Conservation (phyloP, 2,329 filamentous ascomycete species). For the Alternaria sp. region DNA sequence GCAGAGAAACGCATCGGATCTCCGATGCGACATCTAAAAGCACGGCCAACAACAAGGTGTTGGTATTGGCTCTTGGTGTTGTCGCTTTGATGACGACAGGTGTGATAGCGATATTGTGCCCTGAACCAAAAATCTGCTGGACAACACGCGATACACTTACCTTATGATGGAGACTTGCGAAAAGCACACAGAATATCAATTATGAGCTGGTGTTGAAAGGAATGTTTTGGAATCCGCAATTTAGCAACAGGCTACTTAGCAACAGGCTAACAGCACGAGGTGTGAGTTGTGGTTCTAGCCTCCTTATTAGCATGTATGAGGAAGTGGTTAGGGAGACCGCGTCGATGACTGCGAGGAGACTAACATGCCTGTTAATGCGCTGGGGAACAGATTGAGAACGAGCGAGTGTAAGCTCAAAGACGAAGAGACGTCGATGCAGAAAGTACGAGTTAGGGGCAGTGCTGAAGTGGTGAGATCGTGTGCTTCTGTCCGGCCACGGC, state of each 20-base stretch:
- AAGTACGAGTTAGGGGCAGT: constrained; percentile 7
- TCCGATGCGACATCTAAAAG: not conserved
- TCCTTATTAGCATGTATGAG: not conserved
- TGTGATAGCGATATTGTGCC: constrained; percentile 1
- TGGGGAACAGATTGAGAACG: not conserved
- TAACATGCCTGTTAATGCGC: constrained; percentile 4
- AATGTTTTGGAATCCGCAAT: not conserved
- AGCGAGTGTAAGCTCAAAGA: not conserved
- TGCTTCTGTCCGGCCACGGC: constrained; percentile 5
- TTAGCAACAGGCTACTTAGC: not conserved
- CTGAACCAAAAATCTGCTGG: not conserved
- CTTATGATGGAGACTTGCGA: not conserved
- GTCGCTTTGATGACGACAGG: not conserved
- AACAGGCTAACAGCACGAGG: not conserved
- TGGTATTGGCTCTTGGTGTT: not conserved
- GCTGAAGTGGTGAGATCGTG: constrained; percentile 20
- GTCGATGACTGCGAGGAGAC: not conserved
- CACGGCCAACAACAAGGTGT: not conserved
- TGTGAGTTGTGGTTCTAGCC: constrained; percentile 1
- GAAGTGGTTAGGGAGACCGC: not conserved
- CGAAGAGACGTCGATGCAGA: constrained; percentile 5
- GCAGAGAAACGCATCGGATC: not conserved
- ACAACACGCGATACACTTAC: not conserved
- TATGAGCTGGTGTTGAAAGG: not conserved
- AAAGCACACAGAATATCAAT: not conserved